These are phyloP conservation scores for Arthroderma uncinatum DNA, from an alignment of 2,329 filamentous ascomycete species.

Conservation along the genomic window DNA sequence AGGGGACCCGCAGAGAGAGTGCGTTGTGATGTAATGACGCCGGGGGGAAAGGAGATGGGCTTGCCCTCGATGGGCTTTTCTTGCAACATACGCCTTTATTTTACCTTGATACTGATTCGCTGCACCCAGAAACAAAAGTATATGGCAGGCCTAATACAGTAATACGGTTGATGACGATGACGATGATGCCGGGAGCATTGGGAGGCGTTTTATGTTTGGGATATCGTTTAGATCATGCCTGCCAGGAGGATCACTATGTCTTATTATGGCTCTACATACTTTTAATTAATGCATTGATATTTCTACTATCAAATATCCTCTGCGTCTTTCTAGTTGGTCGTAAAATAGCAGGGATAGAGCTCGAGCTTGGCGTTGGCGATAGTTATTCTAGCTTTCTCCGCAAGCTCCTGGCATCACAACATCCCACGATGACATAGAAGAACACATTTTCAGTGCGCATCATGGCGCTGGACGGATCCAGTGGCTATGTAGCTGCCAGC, in stretches of 20 bases:
- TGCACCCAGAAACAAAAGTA: not conserved
- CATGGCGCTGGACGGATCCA: conserved; percentile 61
- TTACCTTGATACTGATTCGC: not conserved
- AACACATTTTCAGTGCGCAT: conserved; percentile 23
- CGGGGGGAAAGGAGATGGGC: not conserved
- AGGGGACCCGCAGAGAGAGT: not conserved
- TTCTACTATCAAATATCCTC: too few relatives aligned
- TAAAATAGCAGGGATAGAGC: too few relatives aligned
- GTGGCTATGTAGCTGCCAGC: conserved; percentile 60
- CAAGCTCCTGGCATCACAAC: not conserved
- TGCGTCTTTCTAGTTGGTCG: too few relatives aligned
- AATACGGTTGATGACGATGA: not conserved
- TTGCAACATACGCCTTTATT: not conserved
- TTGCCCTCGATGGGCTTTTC: not conserved
- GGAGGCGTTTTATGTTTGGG: not conserved
- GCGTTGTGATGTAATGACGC: not conserved
- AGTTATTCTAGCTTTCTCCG: not conserved
- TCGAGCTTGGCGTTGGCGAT: not conserved
- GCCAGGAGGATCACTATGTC: not conserved
- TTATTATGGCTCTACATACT: not conserved
- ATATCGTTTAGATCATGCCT: not conserved
- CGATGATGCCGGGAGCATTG: not conserved
- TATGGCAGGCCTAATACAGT: not conserved
- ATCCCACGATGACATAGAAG: conserved; percentile 13
- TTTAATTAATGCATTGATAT: not conserved